Percentiles rank a stretch among this genome's conserved stretches.
Conservation (phyloP, 148 eudicot species). For the Rhododendron molle region DNA sequence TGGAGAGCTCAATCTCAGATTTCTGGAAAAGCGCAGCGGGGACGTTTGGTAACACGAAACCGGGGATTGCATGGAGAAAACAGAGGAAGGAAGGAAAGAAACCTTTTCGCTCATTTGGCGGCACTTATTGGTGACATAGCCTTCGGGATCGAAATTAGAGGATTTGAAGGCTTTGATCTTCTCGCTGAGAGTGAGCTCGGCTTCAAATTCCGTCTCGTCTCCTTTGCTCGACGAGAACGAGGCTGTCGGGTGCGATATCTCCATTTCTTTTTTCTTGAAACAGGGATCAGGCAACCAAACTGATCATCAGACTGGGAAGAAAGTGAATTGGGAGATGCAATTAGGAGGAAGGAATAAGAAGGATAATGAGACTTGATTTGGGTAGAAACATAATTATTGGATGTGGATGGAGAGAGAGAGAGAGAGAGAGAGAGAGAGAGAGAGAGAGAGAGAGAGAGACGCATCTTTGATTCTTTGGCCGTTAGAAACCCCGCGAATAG, state of each 20-base stretch:
- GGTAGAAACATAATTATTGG: neutral
- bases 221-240: conserved; percentile 41
- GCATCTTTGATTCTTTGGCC: neutral
- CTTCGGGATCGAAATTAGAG: conserved; percentile 58
- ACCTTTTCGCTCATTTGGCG: conserved; percentile 78
- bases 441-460: neutral
- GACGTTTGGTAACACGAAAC: neutral
- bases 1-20: too few species aligned
- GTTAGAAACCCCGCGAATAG: conserved; percentile 1
- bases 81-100: neutral
- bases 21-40: neutral
- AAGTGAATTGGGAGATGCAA: neutral
- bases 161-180: conserved; percentile 72
- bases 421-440: neutral
- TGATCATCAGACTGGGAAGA: neutral
- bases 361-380: neutral
- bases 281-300: neutral
- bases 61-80: neutral
- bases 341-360: neutral
- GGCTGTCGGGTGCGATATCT: conserved; percentile 15
- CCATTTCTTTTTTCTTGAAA: conserved; percentile 2
- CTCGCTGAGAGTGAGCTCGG: conserved; percentile 62
- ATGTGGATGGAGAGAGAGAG: neutral
- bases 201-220: conserved; percentile 54
- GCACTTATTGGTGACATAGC: conserved; percentile 59